These are phyloP conservation scores for Trametes cinnabarina DNA, from an alignment of 768 basidiomycete genomes.

Conservation along the genomic window DNA sequence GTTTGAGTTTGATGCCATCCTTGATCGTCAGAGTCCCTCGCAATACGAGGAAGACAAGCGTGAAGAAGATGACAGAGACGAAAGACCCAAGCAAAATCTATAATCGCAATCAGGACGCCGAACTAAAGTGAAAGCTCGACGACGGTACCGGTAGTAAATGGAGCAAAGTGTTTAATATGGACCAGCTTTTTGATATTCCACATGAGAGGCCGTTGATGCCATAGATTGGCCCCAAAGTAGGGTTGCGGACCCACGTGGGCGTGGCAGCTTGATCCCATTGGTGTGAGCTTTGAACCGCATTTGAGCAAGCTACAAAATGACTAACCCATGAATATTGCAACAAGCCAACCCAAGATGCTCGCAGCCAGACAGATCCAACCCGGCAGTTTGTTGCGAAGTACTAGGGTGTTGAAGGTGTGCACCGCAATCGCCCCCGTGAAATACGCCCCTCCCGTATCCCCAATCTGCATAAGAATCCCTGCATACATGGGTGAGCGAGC, in stretches of 20 bases:
- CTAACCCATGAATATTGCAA: constrained; percentile 50
- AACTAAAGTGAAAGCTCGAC: background rate
- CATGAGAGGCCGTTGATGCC: constrained; percentile 53
- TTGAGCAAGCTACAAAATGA: background rate
- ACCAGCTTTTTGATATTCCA: constrained; percentile 43
- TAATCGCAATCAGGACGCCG: background rate
- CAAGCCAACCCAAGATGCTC: constrained; percentile 54
- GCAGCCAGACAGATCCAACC: constrained; percentile 42
- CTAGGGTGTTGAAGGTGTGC: constrained; percentile 67
- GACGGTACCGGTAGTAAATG: constrained; percentile 60
- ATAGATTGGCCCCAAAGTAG: constrained; percentile 46
- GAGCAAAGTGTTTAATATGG: constrained; percentile 47
- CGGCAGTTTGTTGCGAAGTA: constrained; percentile 54
- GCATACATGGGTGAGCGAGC: background rate
- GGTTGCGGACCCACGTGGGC: constrained; percentile 26
- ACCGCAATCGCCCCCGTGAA: constrained; percentile 64
- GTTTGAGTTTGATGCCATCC: constrained; percentile 49
- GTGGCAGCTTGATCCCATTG: constrained; percentile 1
- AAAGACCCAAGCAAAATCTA: constrained; percentile 61
- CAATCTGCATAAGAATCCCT: constrained; percentile 52
- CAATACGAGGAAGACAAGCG: constrained; percentile 59
- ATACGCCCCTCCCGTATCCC: constrained; percentile 58
- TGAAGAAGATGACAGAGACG: constrained; percentile 55
- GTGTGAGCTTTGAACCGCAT: background rate
- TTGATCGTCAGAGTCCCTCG: constrained; percentile 53